Percentiles rank a stretch among this genome's conserved stretches.
phyloP scores from a whole-genome alignment of 352 stramenopile species.

The Aphanomyces invadans region DNA sequence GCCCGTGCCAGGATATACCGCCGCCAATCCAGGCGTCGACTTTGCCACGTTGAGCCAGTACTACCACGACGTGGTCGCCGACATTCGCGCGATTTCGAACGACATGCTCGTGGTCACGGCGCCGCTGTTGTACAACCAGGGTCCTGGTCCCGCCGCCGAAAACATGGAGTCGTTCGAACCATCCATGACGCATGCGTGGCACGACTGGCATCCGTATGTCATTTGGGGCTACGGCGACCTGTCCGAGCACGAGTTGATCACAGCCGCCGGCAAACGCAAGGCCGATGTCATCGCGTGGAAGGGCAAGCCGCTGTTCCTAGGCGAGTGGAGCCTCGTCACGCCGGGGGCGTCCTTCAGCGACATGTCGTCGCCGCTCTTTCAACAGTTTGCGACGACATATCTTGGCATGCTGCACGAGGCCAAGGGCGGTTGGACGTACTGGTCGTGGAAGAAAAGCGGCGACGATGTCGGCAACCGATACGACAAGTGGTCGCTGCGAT shows the following conservation, averaged over 20 bases:
- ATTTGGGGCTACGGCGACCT: constrained; percentile 33
- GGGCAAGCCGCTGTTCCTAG: constrained; percentile 28
- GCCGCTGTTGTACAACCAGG: constrained; percentile 24
- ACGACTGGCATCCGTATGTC: constrained; percentile 41
- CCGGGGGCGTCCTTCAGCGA: constrained; percentile 7
- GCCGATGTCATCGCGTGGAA: constrained; percentile 26
- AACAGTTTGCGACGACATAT: background rate
- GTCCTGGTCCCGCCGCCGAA: background rate
- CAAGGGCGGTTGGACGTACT: constrained; percentile 13
- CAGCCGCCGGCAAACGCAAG: background rate
- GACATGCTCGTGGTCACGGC: constrained; percentile 27
- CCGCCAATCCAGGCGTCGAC: constrained; percentile 17
- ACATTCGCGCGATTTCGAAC: constrained; percentile 11
- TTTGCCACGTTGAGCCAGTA: constrained; percentile 25
- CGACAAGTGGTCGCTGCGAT: constrained; percentile 15
- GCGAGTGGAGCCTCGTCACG: constrained; percentile 26
- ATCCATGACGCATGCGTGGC: constrained; percentile 29
- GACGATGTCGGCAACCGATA: background rate
- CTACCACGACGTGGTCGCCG: constrained; percentile 25
- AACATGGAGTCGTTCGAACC: constrained; percentile 26
- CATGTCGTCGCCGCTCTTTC: background rate
- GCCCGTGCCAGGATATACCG: constrained; percentile 10
- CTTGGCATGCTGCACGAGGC: constrained; percentile 3
- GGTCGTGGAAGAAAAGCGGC: constrained; percentile 18
- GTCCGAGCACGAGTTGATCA: constrained; percentile 17